Evolutionary conservation across 495 filamentous ascomycete species (phyloP).

Genomic region (Corynascus novoguineensis): DNA sequence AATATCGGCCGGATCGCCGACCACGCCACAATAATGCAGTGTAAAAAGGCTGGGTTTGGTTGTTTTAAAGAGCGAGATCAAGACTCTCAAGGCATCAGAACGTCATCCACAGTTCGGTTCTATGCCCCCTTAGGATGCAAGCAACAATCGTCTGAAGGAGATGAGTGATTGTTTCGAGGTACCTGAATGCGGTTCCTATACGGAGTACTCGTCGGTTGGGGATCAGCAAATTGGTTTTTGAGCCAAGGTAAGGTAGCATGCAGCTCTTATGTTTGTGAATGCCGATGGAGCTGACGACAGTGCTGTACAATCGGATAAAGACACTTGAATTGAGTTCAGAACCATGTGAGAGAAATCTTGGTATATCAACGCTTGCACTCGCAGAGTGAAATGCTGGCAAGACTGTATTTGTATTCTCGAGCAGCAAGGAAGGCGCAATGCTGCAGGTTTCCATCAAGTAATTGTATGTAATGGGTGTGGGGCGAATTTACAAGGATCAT

Average conservation of each 20-base stretch:
- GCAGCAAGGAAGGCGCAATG: not conserved
- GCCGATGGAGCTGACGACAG: too few relatives aligned
- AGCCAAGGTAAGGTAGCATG: too few relatives aligned
- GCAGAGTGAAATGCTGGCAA: not conserved
- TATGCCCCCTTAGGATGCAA: not conserved
- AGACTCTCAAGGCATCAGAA: not conserved
- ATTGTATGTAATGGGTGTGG: constrained; percentile 45
- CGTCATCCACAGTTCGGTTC: not conserved
- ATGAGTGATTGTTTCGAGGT: not conserved
- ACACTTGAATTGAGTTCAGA: not conserved
- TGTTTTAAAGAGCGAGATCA: not conserved
- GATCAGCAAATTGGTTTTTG: too few relatives aligned
- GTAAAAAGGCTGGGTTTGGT: not conserved
- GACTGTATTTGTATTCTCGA: not conserved
- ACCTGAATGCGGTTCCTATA: too few relatives aligned
- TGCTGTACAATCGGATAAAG: too few relatives aligned
- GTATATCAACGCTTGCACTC: not conserved
- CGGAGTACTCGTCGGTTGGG: too few relatives aligned
- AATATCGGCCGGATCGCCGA: not conserved
- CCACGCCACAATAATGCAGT: constrained; percentile 12
- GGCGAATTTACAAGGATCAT: constrained; percentile 1
- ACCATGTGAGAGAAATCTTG: not conserved
- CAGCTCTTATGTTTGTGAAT: too few relatives aligned
- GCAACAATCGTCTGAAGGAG: not conserved
- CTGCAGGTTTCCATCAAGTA: constrained; percentile 43